Percentiles rank a stretch among this genome's conserved stretches.
Conservation (phyloP, 2,329 filamentous ascomycete genomes). For the Talaromyces funiculosus region DNA sequence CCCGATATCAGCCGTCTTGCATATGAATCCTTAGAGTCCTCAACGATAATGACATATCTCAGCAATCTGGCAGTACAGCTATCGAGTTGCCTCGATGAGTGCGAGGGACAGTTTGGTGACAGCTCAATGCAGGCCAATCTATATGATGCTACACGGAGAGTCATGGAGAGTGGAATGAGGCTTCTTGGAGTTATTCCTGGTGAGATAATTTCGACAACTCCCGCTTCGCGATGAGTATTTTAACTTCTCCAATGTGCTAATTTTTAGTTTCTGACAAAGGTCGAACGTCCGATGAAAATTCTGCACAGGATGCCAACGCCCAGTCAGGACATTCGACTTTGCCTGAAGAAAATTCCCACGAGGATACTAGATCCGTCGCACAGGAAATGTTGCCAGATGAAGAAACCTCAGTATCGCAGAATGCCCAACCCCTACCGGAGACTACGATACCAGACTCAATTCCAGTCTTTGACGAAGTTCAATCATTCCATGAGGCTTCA, state of each 20-base stretch:
- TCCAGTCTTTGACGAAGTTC: not conserved
- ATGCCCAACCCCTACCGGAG: not conserved
- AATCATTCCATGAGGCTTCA: not conserved
- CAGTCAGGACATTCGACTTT: not conserved
- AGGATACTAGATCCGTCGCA: not conserved
- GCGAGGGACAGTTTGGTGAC: not conserved
- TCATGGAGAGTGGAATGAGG: not conserved
- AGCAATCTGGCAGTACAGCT: not conserved
- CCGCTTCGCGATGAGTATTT: not conserved
- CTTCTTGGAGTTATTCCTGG: not conserved
- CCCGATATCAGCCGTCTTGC: not conserved
- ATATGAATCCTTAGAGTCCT: not conserved
- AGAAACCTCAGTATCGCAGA: not conserved
- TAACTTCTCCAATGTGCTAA: not conserved
- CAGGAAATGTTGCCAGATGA: not conserved
- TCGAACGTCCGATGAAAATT: not conserved
- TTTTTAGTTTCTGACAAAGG: not conserved
- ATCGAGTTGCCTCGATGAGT: not conserved
- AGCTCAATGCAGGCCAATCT: not conserved
- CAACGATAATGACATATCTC: not conserved
- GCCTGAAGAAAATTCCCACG: not conserved
- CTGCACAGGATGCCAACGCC: not conserved
- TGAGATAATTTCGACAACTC: not conserved
- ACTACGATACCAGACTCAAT: not conserved
- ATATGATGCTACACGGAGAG: not conserved